Evolutionary conservation across 2,329 filamentous ascomycete genomes (phyloP), one percentile per base, ranked within the genome.

Genomic region (Exophiala aquamarina): DNA sequence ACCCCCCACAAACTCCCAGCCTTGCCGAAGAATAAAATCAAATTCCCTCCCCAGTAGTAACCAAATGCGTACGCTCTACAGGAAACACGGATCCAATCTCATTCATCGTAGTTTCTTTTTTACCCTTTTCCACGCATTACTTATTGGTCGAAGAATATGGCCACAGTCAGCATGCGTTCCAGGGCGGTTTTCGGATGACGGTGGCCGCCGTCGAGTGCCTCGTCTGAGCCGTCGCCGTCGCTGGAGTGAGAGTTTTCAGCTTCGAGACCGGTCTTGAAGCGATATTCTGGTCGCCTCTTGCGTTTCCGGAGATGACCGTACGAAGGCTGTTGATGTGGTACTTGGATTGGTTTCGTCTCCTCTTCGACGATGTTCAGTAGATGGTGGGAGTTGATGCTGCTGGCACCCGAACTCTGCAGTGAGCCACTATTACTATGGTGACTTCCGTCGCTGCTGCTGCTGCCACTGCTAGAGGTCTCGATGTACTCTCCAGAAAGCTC

Each of bases 101-200:
- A 7, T 38, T 13, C 35, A 7, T 38, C 19, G 35, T 19, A 20
- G 19, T 36, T 41, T 31, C 11, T 9, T 20, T 35, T 20, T 5
- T 19, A 9, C 28, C 14, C 9, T 4, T 15, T 23, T 28, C 40
- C 17, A 19, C 21, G 14, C 4, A n/a, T n/a, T 15, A 13, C 17
- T 51, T 47, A 55, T 28, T 50, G 43, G 36, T 55, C 52, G 19
- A 55, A 55, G 39, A 55, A 55, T 35, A 55, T 32, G 3, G 43
- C 49, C n/a, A 46, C 39, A 8, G 41, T 52, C 33, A 55, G 43
- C 35, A 55, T 36, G 18, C 51, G 29, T 33, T 55, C 49, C 29
- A 55, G 36, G 11, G 38, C 41, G n/a, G 45, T 47, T 35, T 52
- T 55, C 4, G 38, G 13, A 14, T 26, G n/a, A n/a, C n/a, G 6